These are phyloP conservation scores for Pseudocercospora vitis DNA, from an alignment of 2,329 filamentous ascomycete genomes.

Conservation along the genomic window DNA sequence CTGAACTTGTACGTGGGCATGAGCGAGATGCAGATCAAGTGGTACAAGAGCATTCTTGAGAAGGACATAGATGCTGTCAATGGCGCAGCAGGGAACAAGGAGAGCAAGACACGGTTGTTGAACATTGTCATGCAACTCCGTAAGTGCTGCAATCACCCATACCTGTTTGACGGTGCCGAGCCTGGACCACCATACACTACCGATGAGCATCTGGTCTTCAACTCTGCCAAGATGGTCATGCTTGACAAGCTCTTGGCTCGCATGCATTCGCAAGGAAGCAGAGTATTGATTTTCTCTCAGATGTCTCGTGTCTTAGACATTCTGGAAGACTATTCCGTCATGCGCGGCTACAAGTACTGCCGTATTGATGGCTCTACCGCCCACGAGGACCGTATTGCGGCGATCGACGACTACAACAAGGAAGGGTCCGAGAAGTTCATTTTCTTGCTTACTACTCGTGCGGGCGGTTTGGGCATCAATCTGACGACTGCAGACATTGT, in stretches of 20 bases:
- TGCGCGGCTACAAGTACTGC: constrained; percentile 92
- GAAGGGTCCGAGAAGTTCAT: constrained; percentile 94
- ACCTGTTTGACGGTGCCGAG: constrained; percentile 95
- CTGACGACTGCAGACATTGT: constrained; percentile 94
- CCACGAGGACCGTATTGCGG: constrained; percentile 94
- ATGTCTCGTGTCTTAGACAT: constrained; percentile 98
- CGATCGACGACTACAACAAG: constrained; percentile 98
- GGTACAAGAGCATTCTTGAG: constrained; percentile 98
- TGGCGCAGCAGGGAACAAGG: constrained; percentile 89
- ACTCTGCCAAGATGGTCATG: constrained; percentile 96
- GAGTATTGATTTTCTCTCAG: constrained; percentile 98
- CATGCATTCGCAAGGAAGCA: constrained; percentile 81
- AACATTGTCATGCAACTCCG: constrained; percentile 99
- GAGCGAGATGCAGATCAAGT: constrained; percentile 98
- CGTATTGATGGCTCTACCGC: constrained; percentile 96
- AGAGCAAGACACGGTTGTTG: constrained; percentile 93
- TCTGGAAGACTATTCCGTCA: constrained; percentile 96
- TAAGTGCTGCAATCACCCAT: constrained; percentile 98
- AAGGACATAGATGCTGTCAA: constrained; percentile 99
- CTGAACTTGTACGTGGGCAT: constrained; percentile 96
- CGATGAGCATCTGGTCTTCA: constrained; percentile 90
- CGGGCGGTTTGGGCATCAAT: constrained; percentile 95
- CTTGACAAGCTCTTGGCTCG: constrained; percentile 86
- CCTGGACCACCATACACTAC: constrained; percentile 97
- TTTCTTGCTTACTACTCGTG: constrained; percentile 91